Conservation (phyloP, 768 basidiomycete species). For the Auriscalpium orientale region DNA sequence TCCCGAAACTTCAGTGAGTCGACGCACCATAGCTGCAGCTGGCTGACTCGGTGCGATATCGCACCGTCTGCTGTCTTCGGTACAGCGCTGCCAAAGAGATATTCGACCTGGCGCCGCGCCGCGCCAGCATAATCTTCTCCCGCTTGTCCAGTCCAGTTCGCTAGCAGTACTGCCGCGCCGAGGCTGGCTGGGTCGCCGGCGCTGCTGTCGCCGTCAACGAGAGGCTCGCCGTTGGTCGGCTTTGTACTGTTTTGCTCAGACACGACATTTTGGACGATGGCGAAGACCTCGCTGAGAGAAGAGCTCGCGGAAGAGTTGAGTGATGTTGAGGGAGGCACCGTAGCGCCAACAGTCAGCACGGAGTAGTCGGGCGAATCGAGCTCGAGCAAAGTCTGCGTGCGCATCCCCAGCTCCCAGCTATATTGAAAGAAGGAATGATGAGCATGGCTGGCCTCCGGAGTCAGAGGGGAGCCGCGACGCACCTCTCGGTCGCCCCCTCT, state of each 20-base stretch:
- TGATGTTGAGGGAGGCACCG: conserved; percentile 22
- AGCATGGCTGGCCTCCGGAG: background rate
- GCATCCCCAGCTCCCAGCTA: conserved; percentile 51
- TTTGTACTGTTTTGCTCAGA: conserved; percentile 34
- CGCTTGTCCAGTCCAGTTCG: conserved; percentile 43
- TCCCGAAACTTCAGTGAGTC: no score
- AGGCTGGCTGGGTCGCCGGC: conserved; percentile 75
- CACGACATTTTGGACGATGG: conserved; percentile 47
- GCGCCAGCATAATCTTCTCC: conserved; percentile 53
- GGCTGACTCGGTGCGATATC: conserved; percentile 63
- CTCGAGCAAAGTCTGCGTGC: conserved; percentile 44
- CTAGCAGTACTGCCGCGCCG: conserved; percentile 61
- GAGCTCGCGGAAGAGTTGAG: conserved; percentile 16
- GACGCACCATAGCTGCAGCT: conserved; percentile 67
- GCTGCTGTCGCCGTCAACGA: conserved; percentile 50
- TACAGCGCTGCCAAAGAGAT: conserved; percentile 40
- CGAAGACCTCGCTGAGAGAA: conserved; percentile 45
- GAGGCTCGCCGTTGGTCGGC: conserved; percentile 43
- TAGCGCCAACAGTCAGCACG: conserved; percentile 28
- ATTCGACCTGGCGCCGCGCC: conserved; percentile 59
- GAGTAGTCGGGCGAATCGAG: conserved; percentile 37
- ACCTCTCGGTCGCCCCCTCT: conserved; percentile 36
- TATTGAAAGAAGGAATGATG: background rate
- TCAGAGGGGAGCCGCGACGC: conserved; percentile 1
- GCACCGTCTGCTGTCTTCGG: conserved; percentile 70